phyloP scores from a whole-genome alignment of 2,329 filamentous ascomycete species.

The Fusarium camptoceras region DNA sequence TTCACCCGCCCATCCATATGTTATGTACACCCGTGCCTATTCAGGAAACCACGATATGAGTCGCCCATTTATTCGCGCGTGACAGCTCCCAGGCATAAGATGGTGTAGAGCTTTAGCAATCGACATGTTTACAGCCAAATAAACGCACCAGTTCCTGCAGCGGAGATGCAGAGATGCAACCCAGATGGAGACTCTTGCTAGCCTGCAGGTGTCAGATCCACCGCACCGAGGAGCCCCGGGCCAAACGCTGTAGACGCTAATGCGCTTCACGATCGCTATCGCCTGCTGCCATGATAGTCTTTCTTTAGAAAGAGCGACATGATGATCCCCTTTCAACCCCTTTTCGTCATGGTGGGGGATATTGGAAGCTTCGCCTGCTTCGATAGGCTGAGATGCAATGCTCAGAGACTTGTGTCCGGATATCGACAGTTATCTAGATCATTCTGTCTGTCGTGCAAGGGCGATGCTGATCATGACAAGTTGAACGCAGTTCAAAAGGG shows the following conservation, averaged over 20 bases:
- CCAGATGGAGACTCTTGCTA: slow-evolving; percentile 29
- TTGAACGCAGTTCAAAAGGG: slow-evolving; percentile 15
- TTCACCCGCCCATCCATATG: slow-evolving; percentile 25
- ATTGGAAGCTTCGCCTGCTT: slow-evolving; percentile 24
- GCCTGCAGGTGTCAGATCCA: slow-evolving; percentile 43
- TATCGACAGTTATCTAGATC: slow-evolving; percentile 30
- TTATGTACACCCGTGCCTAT: slow-evolving; percentile 19
- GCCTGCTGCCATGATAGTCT: slow-evolving; percentile 29
- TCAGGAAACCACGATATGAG: slow-evolving; percentile 13
- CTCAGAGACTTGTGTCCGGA: slow-evolving; percentile 29
- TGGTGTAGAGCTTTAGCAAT: slow-evolving; percentile 42
- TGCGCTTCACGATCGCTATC: slow-evolving; percentile 28
- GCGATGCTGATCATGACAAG: slow-evolving; percentile 39
- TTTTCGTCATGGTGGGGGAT: slow-evolving; percentile 21
- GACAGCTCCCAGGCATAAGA: slow-evolving; percentile 19
- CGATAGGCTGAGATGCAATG: slow-evolving; percentile 26
- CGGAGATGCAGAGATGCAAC: slow-evolving; percentile 40
- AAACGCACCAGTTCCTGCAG: slow-evolving; percentile 41
- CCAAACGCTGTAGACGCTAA: slow-evolving; percentile 32
- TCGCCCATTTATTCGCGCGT: slow-evolving; percentile 31
- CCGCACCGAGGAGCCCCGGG: slow-evolving; percentile 26
- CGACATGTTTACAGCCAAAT: slow-evolving; percentile 22
- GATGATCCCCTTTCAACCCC: slow-evolving; percentile 16
- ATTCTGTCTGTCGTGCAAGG: slow-evolving; percentile 20
- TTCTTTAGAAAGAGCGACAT: slow-evolving; percentile 16